Conservation (phyloP, 2,329 filamentous ascomycete genomes). For the Ampelomyces quisqualis region DNA sequence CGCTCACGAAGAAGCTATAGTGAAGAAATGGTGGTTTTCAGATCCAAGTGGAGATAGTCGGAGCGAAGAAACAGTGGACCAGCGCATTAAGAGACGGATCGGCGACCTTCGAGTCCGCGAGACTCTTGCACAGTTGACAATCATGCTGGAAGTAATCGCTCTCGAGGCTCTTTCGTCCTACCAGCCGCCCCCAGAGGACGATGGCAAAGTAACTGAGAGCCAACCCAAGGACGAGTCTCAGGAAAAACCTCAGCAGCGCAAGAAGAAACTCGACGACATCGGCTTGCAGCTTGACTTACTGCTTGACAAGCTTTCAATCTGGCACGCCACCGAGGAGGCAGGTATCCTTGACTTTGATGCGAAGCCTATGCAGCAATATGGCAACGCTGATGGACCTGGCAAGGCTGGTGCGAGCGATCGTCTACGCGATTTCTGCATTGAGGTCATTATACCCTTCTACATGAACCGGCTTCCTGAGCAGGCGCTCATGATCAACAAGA, state of each 20-base stretch:
- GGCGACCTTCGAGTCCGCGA: conserved; percentile 70
- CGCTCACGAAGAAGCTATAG: conserved; percentile 62
- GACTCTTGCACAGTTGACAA: conserved; percentile 76
- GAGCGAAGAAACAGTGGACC: conserved; percentile 42
- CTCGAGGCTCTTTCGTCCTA: conserved; percentile 56
- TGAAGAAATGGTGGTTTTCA: conserved; percentile 69
- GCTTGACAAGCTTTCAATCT: conserved; percentile 77
- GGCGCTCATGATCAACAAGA: conserved; percentile 70
- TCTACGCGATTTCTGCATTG: conserved; percentile 73
- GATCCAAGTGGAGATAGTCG: conserved; percentile 42
- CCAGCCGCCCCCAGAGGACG: conserved; percentile 32
- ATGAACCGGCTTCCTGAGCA: conserved; percentile 71
- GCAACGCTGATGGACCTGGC: conserved; percentile 23
- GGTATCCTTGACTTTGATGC: conserved; percentile 43
- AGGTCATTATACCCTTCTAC: conserved; percentile 82
- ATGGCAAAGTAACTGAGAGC: no score
- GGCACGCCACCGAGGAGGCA: conserved; percentile 72
- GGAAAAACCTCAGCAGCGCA: conserved; percentile 41
- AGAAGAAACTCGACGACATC: conserved; percentile 67
- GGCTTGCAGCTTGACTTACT: conserved; percentile 68
- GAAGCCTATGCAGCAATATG: conserved; percentile 25
- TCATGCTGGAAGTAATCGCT: conserved; percentile 74
- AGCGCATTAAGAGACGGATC: conserved; percentile 63
- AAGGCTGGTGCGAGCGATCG: conserved; percentile 55
- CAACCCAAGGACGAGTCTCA: conserved; percentile 15